phyloP scores from a whole-genome alignment of 2,329 filamentous ascomycete genomes.

The Fusarium camptoceras region DNA sequence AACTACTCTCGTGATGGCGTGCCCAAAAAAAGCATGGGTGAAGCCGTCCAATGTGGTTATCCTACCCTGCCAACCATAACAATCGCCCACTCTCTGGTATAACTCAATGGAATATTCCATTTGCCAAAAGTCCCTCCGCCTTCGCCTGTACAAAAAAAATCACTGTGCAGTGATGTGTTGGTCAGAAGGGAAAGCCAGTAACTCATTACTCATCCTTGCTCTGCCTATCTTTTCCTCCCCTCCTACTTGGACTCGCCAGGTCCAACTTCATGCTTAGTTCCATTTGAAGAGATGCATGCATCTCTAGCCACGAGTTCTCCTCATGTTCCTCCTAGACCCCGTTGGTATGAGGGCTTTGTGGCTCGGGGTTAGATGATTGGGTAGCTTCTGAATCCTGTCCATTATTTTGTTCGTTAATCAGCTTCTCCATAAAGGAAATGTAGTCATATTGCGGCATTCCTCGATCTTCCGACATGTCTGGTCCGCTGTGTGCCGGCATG shows the following conservation, averaged over 20 bases:
- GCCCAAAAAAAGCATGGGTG: constrained; percentile 14
- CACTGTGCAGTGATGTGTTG: constrained; percentile 36
- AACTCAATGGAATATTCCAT: constrained; percentile 46
- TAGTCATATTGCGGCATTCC: constrained; percentile 93
- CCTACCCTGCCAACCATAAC: constrained; percentile 21
- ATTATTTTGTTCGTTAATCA: constrained; percentile 66
- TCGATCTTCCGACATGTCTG: constrained; percentile 86
- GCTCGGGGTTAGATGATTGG: constrained; percentile 50
- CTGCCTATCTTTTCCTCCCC: constrained; percentile 5
- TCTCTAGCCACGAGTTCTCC: constrained; percentile 21
- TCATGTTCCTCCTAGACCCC: constrained; percentile 43
- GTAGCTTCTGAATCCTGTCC: constrained; percentile 47
- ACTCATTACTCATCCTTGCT: constrained; percentile 4
- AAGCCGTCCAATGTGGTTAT: constrained; percentile 24
- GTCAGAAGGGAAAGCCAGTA: constrained; percentile 27
- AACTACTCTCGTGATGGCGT: neutral
- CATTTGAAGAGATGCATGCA: constrained; percentile 27
- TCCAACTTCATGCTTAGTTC: constrained; percentile 23
- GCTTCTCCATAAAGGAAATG: constrained; percentile 94
- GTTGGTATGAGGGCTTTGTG: constrained; percentile 52
- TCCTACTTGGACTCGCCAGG: constrained; percentile 3
- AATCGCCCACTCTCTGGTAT: constrained; percentile 35
- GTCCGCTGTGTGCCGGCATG: constrained; percentile 86
- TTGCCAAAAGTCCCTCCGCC: constrained; percentile 34
- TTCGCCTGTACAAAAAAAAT: constrained; percentile 17